These are phyloP conservation scores for Juncus inflexus DNA, from an alignment of 176 grass and related monocot species.

Conservation along the genomic window DNA sequence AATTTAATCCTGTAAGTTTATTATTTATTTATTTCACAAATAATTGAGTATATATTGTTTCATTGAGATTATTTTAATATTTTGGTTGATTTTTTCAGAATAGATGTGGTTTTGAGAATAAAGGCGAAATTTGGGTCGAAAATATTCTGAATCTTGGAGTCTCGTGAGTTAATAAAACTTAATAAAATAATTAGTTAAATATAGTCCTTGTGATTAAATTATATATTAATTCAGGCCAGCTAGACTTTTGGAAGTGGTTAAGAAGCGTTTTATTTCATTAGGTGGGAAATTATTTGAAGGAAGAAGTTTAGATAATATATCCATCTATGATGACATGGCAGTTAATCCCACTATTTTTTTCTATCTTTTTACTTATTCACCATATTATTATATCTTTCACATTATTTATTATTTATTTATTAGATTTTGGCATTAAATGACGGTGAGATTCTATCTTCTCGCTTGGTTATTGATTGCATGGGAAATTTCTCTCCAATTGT, in stretches of 20 bases:
- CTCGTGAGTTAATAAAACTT: slow-evolving; percentile 53
- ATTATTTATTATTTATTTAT: slow-evolving; percentile 7
- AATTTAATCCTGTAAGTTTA: slow-evolving; percentile 79
- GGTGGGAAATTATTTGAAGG: slow-evolving; percentile 71
- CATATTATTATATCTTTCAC: slow-evolving; percentile 1
- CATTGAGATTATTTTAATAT: slow-evolving; percentile 5
- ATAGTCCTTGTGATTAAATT: background rate
- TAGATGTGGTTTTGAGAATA: slow-evolving; percentile 79
- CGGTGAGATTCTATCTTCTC: slow-evolving; percentile 48
- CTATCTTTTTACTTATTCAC: slow-evolving; percentile 1
- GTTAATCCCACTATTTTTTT: slow-evolving; percentile 26
- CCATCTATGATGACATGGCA: slow-evolving; percentile 57
- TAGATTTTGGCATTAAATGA: slow-evolving; percentile 61
- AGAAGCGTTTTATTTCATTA: slow-evolving; percentile 70
- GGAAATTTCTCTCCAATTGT: slow-evolving; percentile 97
- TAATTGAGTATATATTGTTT: background rate
- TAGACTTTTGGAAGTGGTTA: slow-evolving; percentile 77
- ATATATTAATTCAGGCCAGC: slow-evolving; percentile 53
- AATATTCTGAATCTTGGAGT: slow-evolving; percentile 88
- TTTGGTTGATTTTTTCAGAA: slow-evolving; percentile 38
- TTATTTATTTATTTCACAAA: slow-evolving; percentile 12
- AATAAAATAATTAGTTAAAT: slow-evolving; percentile 11
- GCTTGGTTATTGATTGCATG: slow-evolving; percentile 82
- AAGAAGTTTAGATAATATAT: slow-evolving; percentile 52
- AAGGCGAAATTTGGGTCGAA: slow-evolving; percentile 86